Evolutionary conservation across 495 filamentous ascomycete species (phyloP), one percentile per base, ranked within the genome.

Genomic region (Podospora australis): DNA sequence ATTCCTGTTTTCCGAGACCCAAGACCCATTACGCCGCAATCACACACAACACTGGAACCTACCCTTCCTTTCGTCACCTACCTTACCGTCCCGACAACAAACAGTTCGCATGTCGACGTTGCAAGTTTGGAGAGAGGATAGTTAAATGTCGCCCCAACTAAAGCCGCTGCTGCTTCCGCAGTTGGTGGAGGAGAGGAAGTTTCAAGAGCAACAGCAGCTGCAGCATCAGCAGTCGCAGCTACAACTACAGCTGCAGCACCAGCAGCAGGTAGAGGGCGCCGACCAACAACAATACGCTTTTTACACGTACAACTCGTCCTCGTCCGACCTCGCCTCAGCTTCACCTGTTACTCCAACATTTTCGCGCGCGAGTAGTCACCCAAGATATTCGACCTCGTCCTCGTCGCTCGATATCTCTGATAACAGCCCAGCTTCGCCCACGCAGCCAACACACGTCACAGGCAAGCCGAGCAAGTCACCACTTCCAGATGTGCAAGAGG

Each of bases 321-420:
- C 74, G 22, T 84, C 82, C 8, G 80, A 79, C 50, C 53, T 73
- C 36, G 56, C 80, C 26, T 78, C 79, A 21, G 80, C 79, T 13
- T 79, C 80, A 23, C 81, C 81, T 13, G 66, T 78, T 34, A 79
- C 80, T 25, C 78, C 82, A 23, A 79, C 77, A 17, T 83, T 82
- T 53, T 80, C 78, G 29, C 58, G 66, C 20, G 13, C 22, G 50
- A 76, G 73, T 44, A 71, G 71, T 21, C 77, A 82, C 55, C 57
- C 72, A 28, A 69, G 80, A 56, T 81, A 70, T 52, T 74, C 81
- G 2, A 73, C 69, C 41, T 78, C 76, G 2, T n/a, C n/a, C n/a
- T 62, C 65, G 17, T 76, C 76, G 0, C 78, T 73, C 2, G 65
- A 78, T 39, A 74, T 77, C 41, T 59, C 72, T 9, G 47, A 65